These are phyloP conservation scores for Plicaturopsis crispa DNA, from an alignment of 768 basidiomycete species.

Conservation along the genomic window DNA sequence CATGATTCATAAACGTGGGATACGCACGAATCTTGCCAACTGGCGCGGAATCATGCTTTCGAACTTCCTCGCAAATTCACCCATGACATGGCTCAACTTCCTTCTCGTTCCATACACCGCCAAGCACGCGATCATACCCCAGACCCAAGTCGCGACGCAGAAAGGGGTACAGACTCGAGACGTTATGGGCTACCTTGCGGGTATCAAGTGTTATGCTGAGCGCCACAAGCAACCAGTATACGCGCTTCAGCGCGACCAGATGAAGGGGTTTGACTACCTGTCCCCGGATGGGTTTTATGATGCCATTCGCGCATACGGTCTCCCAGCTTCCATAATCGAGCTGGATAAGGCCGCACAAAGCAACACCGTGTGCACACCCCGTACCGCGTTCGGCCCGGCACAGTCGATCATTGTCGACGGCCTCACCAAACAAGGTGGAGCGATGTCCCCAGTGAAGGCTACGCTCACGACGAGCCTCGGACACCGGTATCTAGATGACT, in stretches of 20 bases:
- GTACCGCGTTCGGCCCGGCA: conserved; percentile 20
- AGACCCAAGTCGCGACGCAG: conserved; percentile 19
- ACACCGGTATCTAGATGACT: conserved; percentile 13
- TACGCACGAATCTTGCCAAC: conserved; percentile 8
- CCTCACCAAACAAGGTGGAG: conserved; percentile 22
- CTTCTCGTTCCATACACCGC: conserved; percentile 17
- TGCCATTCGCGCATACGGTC: conserved; percentile 18
- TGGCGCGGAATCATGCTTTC: conserved; percentile 11
- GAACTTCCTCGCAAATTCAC: conserved; percentile 11
- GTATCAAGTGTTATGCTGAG: conserved; percentile 14
- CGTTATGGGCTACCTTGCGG: conserved; percentile 13
- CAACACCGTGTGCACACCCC: conserved; percentile 9
- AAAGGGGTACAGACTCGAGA: conserved; percentile 20
- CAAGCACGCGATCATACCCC: conserved; percentile 12
- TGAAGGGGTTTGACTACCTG: conserved; percentile 24
- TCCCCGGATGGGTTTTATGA: conserved; percentile 23
- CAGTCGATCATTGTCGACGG: conserved; percentile 13
- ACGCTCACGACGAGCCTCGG: conserved; percentile 18
- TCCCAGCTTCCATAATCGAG: conserved; percentile 15
- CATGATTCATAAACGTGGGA: conserved; percentile 12
- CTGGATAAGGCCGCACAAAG: conserved; percentile 18
- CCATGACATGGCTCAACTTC: conserved; percentile 12
- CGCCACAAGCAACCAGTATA: conserved; percentile 14
- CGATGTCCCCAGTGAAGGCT: conserved; percentile 19
- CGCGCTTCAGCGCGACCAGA: conserved; percentile 19